Evolutionary conservation across 306 rosid genomes (phyloP).

Genomic region (Bauhinia variegata): DNA sequence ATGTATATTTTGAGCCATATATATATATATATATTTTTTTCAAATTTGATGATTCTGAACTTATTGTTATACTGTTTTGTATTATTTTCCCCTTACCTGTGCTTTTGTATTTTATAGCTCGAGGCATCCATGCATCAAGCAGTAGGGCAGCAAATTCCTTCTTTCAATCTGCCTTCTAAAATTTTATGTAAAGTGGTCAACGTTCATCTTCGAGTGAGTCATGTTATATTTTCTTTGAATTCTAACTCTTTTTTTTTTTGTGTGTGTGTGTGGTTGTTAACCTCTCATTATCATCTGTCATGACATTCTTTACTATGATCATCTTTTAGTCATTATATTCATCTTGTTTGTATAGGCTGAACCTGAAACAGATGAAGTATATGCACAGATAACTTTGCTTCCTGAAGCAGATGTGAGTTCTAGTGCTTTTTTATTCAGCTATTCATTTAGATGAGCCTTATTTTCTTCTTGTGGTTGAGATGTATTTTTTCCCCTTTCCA

Average conservation of each 20-base stretch:
- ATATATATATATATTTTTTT: no score
- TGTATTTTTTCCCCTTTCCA: constrained; percentile 26
- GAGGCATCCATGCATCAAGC: constrained; percentile 99
- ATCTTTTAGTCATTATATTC: constrained; percentile 28
- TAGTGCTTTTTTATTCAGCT: background rate
- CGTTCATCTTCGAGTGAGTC: constrained; percentile 81
- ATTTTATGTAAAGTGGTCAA: constrained; percentile 91
- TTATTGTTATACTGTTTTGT: constrained; percentile 9
- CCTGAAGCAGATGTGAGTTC: constrained; percentile 81
- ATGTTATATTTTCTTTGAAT: constrained; percentile 24
- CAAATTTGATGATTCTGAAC: background rate
- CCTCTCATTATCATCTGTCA: no score
- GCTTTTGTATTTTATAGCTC: constrained; percentile 53
- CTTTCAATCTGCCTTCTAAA: constrained; percentile 85
- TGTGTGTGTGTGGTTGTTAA: background rate
- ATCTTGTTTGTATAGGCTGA: constrained; percentile 74
- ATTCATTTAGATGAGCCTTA: background rate
- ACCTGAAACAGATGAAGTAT: constrained; percentile 93
- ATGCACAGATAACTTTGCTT: constrained; percentile 86
- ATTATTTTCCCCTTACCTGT: constrained; percentile 16
- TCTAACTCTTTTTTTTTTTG: constrained; percentile 12
- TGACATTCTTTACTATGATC: constrained; percentile 19
- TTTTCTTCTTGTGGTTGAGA: constrained; percentile 20
- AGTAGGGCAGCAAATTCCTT: constrained; percentile 91
- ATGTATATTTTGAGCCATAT: constrained; percentile 20